A percentile compares a stretch with the other conserved stretches of the same genome.
Evolutionary conservation across 305 asterid species (phyloP).

Genomic region (Fraxinus angustifolia): DNA sequence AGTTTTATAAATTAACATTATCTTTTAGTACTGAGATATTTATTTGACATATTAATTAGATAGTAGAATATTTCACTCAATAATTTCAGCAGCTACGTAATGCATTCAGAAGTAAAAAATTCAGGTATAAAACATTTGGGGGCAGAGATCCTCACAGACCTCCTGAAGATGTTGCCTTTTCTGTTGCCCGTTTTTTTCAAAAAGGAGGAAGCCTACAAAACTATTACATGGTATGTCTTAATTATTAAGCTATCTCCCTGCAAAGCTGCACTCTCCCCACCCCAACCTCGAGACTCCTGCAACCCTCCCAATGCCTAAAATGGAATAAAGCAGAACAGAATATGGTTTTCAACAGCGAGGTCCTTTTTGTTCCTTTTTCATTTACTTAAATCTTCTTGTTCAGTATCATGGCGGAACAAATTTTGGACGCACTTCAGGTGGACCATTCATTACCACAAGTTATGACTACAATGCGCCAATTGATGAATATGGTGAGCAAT

Average conservation of each 20-base stretch:
- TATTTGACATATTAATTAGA: neutral
- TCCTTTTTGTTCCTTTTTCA: conserved; percentile 20
- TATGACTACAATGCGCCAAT: conserved; percentile 96
- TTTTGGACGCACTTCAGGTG: conserved; percentile 98
- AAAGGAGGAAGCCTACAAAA: conserved; percentile 94
- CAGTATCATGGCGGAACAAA: conserved; percentile 98
- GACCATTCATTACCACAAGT: conserved; percentile 94
- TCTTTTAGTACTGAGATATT: neutral
- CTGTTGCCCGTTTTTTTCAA: conserved; percentile 92
- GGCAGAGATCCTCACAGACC: conserved; percentile 92
- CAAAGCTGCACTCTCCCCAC: neutral
- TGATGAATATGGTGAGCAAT: conserved; percentile 76
- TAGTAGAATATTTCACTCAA: conserved; percentile 6
- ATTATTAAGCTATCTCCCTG: conserved; percentile 4
- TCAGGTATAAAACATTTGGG: conserved; percentile 94
- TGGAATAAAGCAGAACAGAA: conserved; percentile 5
- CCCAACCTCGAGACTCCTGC: neutral
- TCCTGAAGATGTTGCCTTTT: conserved; percentile 82
- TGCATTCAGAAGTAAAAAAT: conserved; percentile 15
- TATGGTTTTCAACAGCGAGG: neutral
- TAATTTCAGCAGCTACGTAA: neutral
- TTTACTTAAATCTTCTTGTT: conserved; percentile 22
- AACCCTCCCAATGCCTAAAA: conserved; percentile 6
- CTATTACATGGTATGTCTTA: conserved; percentile 72
- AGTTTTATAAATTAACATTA: neutral